Evolutionary conservation across 2,329 filamentous ascomycete genomes (phyloP), one percentile per base, ranked within the genome.

Genomic region (Chrysoporthe deuterocubensis): DNA sequence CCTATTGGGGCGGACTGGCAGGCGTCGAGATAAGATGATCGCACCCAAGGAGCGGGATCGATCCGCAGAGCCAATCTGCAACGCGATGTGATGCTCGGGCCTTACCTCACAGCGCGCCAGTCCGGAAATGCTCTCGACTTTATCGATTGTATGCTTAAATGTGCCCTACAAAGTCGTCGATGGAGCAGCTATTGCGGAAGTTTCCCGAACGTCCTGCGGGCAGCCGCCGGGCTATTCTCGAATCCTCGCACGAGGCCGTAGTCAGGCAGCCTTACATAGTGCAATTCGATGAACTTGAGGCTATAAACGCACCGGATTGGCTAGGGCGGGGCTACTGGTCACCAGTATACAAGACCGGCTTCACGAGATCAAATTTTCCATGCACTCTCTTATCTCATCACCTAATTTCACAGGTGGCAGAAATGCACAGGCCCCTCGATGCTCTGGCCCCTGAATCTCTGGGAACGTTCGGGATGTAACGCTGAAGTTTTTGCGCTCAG

Each of bases 381-480:
- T 13, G 9, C 26, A 26, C 48, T 52, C 44, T 48, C 4, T n/a
- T 1, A n/a, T 54, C 50, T 32, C 26, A 54, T 13, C 50, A 54
- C 14, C 3, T 5, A 54, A 54, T 34, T 4, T 54, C 50, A 18
- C 13, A 57, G 54, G 34, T 40, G 54, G 32, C 34, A 57, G 34
- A 57, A 40, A 34, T 57, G 54, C 54, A 57, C 54, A 57, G 54
- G 54, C 54, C 34, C 26, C 14, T 57, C 54, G n/a, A 37, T 18
- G 54, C 54, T 18, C 14, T 40, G 34, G 54, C 54, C 54, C 54
- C 54, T 57, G 54, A 57, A 57, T 57, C 16, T 40, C 34, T 57
- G 54, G 32, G 34, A 57, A 34, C 14, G 4, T 40, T 40, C 54
- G 34, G 52, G 54, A 57, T 57, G 54, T 57, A 40, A 57, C 54